Evolutionary conservation across 306 rosid genomes (phyloP), one percentile per base, ranked within the genome.

Genomic region (Cicer yamashitae): DNA sequence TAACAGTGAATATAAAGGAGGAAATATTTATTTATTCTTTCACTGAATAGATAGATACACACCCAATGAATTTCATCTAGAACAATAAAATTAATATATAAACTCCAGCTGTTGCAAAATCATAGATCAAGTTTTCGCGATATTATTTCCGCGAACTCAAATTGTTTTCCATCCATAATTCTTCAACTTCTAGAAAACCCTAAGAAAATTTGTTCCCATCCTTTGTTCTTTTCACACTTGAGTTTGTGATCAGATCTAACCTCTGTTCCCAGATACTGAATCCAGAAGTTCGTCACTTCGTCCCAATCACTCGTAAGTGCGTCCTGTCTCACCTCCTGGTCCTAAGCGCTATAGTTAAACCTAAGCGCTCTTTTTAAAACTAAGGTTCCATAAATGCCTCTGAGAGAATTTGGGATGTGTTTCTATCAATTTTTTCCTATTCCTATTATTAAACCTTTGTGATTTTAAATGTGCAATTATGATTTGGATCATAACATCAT

Each of bases 101-200:
- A 6, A 67, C 37, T 72, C 41, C 34, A 44, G 60, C 34, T 3
- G 6, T 6, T 6, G 18, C 53, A n/a, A 14, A 51, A 52, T 67
- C 51, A 61, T 66, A 60, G 34, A 77, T 39, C 22, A 14, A 40
- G 25, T 39, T 67, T 71, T 71, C 39, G 10, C 10, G 39, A 65
- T 54, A 40, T 3, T 18, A 71, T 47, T 65, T 77, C 60, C 13
- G n/a, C 59, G 34, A 66, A 50, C 40, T 18, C 43, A 75, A 65
- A 17, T 39, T 63, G 41, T 34, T 25, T 10, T 46, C 38, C 72
- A 41, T 75, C 71, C 43, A 79, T 70, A 74, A 64, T 38, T 54
- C 46, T 40, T 58, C 44, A 44, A 76, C 59, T 10, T 41, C 66
- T 10, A 39, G 57, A 70, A 61, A 60, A 51, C 43, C 47, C 56